Evolutionary conservation across 1,284 basidiomycete genomes (phyloP).

Genomic region (Xerocomus cyaneibrunnescens): DNA sequence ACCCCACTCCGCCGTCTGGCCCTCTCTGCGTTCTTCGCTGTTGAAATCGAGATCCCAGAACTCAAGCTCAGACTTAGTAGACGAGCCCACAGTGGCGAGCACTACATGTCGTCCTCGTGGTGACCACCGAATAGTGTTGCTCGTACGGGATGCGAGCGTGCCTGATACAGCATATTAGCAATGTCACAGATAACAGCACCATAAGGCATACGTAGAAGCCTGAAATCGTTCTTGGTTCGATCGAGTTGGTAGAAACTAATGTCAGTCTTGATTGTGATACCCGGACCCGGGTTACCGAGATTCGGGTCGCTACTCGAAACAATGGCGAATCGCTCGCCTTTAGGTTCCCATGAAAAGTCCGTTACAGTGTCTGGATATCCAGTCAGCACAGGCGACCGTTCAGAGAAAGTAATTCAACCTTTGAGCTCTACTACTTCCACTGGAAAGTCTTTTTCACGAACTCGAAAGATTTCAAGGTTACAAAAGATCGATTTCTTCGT

Average conservation of each 20-base stretch:
- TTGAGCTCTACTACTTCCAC: slow-evolving; percentile 98
- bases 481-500: slow-evolving; percentile 99
- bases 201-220: slow-evolving; percentile 67
- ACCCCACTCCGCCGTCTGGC: slow-evolving; percentile 73
- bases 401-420: slow-evolving; percentile 46
- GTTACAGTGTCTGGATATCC: slow-evolving; percentile 81
- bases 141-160: slow-evolving; percentile 82
- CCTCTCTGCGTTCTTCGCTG: slow-evolving; percentile 71
- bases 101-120: slow-evolving; percentile 96
- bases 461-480: slow-evolving; percentile 97
- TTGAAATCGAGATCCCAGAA: slow-evolving; percentile 99
- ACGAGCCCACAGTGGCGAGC: slow-evolving; percentile 92
- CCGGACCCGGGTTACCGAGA: slow-evolving; percentile 84
- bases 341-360: slow-evolving; percentile 99
- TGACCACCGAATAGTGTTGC: slow-evolving; percentile 97
- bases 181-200: not conserved
- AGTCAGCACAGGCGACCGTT: slow-evolving; percentile 10
- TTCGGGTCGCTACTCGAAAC: slow-evolving; percentile 96
- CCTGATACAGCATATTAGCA: slow-evolving; percentile 43
- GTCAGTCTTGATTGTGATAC: slow-evolving; percentile 94
- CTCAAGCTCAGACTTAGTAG: slow-evolving; percentile 95
- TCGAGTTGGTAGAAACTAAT: slow-evolving; percentile 97
- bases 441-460: slow-evolving; percentile 97
- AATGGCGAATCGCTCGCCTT: slow-evolving; percentile 94
- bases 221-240: slow-evolving; percentile 93